Percentiles rank a stretch among this genome's conserved stretches.
Conservation (phyloP, 257 asterid genomes). For the Plantago ovata region DNA sequence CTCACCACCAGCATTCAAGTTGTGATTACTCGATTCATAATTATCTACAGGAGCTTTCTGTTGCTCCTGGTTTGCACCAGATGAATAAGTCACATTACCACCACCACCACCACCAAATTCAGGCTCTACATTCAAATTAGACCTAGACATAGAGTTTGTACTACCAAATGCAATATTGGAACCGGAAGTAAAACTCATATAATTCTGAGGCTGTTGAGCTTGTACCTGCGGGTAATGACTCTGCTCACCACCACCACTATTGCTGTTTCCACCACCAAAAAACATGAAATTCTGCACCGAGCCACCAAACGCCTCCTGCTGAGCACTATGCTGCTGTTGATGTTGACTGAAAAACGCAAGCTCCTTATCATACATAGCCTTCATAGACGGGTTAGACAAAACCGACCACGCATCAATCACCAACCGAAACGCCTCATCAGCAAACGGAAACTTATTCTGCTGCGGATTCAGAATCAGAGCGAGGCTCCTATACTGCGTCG, state of each 20-base stretch:
- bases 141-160: slow-evolving; percentile 22
- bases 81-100: slow-evolving; percentile 20
- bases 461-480: slow-evolving; percentile 51
- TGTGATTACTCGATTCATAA: neutral
- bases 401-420: slow-evolving; percentile 62
- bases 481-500: slow-evolving; percentile 49
- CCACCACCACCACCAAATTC: slow-evolving; percentile 13
- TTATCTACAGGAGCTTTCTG: slow-evolving; percentile 15
- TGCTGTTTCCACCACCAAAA: slow-evolving; percentile 12
- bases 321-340: slow-evolving; percentile 23
- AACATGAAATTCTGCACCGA: slow-evolving; percentile 23
- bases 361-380: slow-evolving; percentile 49
- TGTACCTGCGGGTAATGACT: slow-evolving; percentile 2
- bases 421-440: slow-evolving; percentile 66
- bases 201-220: slow-evolving; percentile 21
- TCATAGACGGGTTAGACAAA: slow-evolving; percentile 51
- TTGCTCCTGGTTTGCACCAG: slow-evolving; percentile 22
- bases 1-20: slow-evolving; percentile 18
- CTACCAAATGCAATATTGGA: slow-evolving; percentile 18
- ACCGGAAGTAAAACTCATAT: slow-evolving; percentile 21
- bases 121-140: slow-evolving; percentile 19
- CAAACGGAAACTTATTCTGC: slow-evolving; percentile 45
- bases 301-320: slow-evolving; percentile 15
- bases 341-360: slow-evolving; percentile 22
- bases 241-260: slow-evolving; percentile 23